Conservation (phyloP, 768 basidiomycete genomes). For the Floccularia luteovirens region DNA sequence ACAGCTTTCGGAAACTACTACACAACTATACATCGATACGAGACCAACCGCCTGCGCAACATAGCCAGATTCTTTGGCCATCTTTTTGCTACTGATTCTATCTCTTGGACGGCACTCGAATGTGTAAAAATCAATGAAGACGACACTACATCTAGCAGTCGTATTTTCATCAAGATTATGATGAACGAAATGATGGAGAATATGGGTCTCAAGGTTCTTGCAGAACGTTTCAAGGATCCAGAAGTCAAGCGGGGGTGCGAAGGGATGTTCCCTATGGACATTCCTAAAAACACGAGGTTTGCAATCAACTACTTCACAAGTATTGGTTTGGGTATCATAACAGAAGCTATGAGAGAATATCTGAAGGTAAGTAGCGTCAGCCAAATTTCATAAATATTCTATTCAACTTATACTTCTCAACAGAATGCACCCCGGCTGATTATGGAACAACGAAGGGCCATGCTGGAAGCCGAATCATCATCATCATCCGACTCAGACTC, state of each 20-base stretch:
- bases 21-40: constrained; percentile 95
- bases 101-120: constrained; percentile 84
- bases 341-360: constrained; percentile 96
- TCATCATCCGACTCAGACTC: constrained; percentile 29
- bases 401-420: constrained; percentile 5
- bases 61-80: constrained; percentile 97
- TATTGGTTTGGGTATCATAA: constrained; percentile 82
- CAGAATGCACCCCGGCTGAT: constrained; percentile 90
- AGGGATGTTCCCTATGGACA: constrained; percentile 93
- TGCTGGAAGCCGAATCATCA: constrained; percentile 64
- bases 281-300: constrained; percentile 94
- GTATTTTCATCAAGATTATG: constrained; percentile 97
- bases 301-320: constrained; percentile 98
- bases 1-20: constrained; percentile 86
- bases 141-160: constrained; percentile 90
- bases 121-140: constrained; percentile 94
- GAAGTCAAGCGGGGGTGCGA: constrained; percentile 67
- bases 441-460: constrained; percentile 89
- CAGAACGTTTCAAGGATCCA: constrained; percentile 85
- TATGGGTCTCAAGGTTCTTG: constrained; percentile 83
- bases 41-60: constrained; percentile 96
- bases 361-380: constrained; percentile 56
- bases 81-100: constrained; percentile 74
- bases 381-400: constrained; percentile 1
- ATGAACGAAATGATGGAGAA: constrained; percentile 93